Conservation (phyloP, 1,284 basidiomycete species). For the Pseudozyma hubeiensis region DNA sequence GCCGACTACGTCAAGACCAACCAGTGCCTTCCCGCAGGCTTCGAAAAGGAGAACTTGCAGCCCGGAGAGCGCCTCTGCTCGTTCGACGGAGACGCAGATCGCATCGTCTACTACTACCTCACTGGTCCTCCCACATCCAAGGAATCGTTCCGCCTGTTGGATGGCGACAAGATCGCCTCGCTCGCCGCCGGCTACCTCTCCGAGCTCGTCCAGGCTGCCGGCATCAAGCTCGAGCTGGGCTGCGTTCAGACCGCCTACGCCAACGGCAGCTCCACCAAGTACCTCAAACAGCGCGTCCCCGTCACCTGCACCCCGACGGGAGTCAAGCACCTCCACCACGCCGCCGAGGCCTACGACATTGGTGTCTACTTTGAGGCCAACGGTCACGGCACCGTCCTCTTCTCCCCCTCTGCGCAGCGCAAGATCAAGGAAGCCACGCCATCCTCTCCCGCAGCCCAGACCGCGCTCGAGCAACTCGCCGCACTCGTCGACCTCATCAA, state of each 20-base stretch:
- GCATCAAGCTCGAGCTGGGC: constrained; percentile 62
- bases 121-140: constrained; percentile 74
- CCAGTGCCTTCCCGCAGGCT: constrained; percentile 62
- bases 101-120: constrained; percentile 91
- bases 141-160: constrained; percentile 85
- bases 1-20: constrained; percentile 96
- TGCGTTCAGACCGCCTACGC: constrained; percentile 99
- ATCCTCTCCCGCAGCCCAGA: constrained; percentile 81
- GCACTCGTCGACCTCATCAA: constrained; percentile 88
- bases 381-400: constrained; percentile 96
- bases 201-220: constrained; percentile 77
- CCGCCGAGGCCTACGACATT: constrained; percentile 90
- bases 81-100: constrained; percentile 96
- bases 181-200: constrained; percentile 93
- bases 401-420: constrained; percentile 73
- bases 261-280: constrained; percentile 95
- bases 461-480: constrained; percentile 69
- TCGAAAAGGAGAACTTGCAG: constrained; percentile 57
- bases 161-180: constrained; percentile 98
- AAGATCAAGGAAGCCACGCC: constrained; percentile 76
- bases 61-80: constrained; percentile 84
- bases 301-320: constrained; percentile 96
- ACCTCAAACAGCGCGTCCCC: constrained; percentile 76
- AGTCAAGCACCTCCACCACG: constrained; percentile 98
- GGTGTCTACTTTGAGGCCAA: constrained; percentile 99